These are phyloP conservation scores for Cerrena zonata DNA, from an alignment of 1,284 basidiomycete genomes.

Conservation along the genomic window DNA sequence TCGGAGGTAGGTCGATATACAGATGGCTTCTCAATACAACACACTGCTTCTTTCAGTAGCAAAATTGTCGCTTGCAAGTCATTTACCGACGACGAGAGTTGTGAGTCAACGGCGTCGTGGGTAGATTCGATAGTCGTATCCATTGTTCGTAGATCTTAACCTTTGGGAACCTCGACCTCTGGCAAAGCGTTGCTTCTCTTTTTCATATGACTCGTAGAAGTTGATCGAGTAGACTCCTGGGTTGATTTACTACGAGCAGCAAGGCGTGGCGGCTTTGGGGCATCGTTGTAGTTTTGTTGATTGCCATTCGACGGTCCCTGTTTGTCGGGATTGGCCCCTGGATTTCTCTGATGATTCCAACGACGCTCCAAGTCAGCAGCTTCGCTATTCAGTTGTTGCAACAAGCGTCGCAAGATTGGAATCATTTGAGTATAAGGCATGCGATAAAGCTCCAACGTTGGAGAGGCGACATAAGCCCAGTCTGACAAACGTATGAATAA, in stretches of 20 bases:
- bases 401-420: slow-evolving; percentile 2
- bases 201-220: not conserved
- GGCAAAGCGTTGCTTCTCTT: not conserved
- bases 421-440: slow-evolving; percentile 41
- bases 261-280: not conserved
- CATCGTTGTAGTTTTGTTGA: too few species aligned
- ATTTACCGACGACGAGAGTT: too few species aligned
- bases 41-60: not conserved
- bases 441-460: slow-evolving; percentile 33
- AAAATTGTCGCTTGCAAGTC: too few species aligned
- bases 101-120: too few species aligned
- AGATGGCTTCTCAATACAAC: not conserved
- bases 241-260: too few species aligned
- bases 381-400: not conserved
- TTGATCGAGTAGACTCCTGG: not conserved
- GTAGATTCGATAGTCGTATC: too few species aligned
- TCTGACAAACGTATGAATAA: slow-evolving; percentile 23
- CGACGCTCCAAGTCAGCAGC: not conserved
- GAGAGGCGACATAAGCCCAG: slow-evolving; percentile 41
- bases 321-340: too few species aligned
- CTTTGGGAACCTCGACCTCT: too few species aligned
- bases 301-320: too few species aligned
- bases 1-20: not conserved
- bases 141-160: too few species aligned
- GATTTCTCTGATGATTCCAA: slow-evolving; percentile 3